Base-by-base conservation (phyloP, 1,284 basidiomycete genomes). In the Tylopilus orsonianus region DNA sequence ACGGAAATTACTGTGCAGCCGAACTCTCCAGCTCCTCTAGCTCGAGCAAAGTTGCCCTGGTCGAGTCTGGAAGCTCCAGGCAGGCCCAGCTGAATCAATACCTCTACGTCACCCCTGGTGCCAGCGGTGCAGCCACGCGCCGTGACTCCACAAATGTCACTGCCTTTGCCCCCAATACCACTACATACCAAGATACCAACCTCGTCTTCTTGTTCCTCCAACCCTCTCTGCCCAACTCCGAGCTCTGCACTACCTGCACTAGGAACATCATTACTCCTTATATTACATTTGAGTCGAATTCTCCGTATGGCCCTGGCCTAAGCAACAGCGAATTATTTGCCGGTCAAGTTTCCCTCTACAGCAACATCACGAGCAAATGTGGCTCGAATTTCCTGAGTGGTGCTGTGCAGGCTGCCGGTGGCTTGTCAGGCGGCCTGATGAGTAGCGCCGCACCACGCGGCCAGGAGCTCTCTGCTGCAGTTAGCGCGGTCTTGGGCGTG, bases 231-330 rank as follows among this genome's bases (percentile, higher is more conserved):
- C 32, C 75, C 41, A 68, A 74, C 27, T 60, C 67, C 34, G 49
- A 71, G 32, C 83, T 95, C 47, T 97, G 93, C 82, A 85, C 79
- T 2, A 61, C 84, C 5, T 97, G 93, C 82, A 84, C 90, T 14
- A 81, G 86, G 63, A 78, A 78, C 56, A 71, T 93, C 65, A 64
- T 96, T 56, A 78, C 81, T 6, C 56, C 82, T 8, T 97, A 89
- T 77, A 83, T 91, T 68, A 69, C 72, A 52, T 94, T 80, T 69
- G 87, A 93, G 71, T 78, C 81, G 39, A 65, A 69, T 50, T 70
- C 74, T 38, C 83, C 85, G 2, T 95, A 93, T 67, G 87, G 76
- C 4, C 79, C 86, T 24, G 92, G 93, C 48, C 60, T 95, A 37
- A 46, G 55, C 52, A 74, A 77, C 57, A 88, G 83, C 60, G 66